Evolutionary conservation across 306 rosid genomes (phyloP).

Genomic region (Prosopis cineraria): DNA sequence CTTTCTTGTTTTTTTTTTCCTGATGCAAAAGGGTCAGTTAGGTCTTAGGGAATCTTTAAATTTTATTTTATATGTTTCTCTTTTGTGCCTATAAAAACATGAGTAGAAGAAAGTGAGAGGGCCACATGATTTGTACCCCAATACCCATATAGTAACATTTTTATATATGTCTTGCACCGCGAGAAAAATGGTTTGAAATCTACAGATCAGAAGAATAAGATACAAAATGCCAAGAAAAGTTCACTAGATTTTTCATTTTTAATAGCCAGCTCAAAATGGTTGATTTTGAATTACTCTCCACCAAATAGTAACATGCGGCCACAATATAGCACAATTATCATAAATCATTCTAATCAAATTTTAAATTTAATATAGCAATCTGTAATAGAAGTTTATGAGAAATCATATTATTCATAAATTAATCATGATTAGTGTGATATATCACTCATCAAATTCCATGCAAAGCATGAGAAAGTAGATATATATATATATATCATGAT

Average conservation of each 20-base stretch:
- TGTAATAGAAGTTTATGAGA: too few species aligned
- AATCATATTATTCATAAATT: too few species aligned
- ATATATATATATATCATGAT: neutral
- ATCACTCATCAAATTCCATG: too few species aligned
- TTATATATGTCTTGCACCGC: neutral
- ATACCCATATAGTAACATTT: conserved; percentile 24
- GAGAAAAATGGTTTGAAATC: neutral
- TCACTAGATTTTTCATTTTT: neutral
- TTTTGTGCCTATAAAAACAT: neutral
- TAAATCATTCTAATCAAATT: neutral
- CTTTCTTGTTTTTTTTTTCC: too few species aligned
- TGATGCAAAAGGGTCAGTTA: conserved; percentile 20
- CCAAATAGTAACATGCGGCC: too few species aligned
- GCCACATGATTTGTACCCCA: conserved; percentile 38
- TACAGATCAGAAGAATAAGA: neutral
- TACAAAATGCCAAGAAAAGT: neutral
- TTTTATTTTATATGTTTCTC: conserved; percentile 18
- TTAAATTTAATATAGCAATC: too few species aligned
- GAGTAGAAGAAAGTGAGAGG: conserved; percentile 20
- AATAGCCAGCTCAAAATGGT: neutral
- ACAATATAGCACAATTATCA: neutral
- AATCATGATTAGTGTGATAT: too few species aligned
- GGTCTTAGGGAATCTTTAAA: conserved; percentile 24
- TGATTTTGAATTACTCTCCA: neutral
- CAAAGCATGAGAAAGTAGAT: too few species aligned